A percentile compares a stretch with the other conserved stretches of the same genome.
These are phyloP conservation scores for Fraxinus anomala DNA, from an alignment of 257 asterid species.

Conservation along the genomic window DNA sequence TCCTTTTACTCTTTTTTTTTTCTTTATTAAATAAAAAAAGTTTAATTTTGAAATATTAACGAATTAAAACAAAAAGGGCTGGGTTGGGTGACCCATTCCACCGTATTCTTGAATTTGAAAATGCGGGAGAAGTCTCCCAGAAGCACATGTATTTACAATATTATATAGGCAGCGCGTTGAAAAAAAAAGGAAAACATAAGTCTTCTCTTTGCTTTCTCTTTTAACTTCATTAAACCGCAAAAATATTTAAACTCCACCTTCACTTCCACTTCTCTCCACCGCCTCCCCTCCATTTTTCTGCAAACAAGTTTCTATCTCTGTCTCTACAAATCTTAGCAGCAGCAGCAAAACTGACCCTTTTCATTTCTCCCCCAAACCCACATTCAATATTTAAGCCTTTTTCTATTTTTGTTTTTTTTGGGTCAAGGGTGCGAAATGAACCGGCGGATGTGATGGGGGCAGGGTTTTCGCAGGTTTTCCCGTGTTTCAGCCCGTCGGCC, in stretches of 20 bases:
- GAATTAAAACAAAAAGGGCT: too few species aligned
- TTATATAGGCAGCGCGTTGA: background rate
- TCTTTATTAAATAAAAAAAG: too few species aligned
- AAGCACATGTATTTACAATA: too few species aligned
- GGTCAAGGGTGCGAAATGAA: slow-evolving; percentile 70
- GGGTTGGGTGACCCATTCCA: too few species aligned
- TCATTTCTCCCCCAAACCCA: background rate
- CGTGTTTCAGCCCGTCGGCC: slow-evolving; percentile 79
- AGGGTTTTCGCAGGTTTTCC: slow-evolving; percentile 85
- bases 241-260: background rate
- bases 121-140: too few species aligned
- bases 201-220: background rate
- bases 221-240: background rate
- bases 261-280: background rate
- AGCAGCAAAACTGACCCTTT: background rate
- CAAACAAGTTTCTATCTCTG: background rate
- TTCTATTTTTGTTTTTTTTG: background rate
- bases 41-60: too few species aligned
- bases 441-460: slow-evolving; percentile 90
- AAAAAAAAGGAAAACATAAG: background rate
- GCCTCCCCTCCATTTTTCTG: background rate
- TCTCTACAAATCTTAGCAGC: background rate
- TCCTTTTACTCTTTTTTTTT: too few species aligned
- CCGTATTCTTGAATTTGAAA: too few species aligned
- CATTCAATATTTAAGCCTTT: background rate